Conservation (phyloP, 352 stramenopile species). For the Blastocystis sp. region DNA sequence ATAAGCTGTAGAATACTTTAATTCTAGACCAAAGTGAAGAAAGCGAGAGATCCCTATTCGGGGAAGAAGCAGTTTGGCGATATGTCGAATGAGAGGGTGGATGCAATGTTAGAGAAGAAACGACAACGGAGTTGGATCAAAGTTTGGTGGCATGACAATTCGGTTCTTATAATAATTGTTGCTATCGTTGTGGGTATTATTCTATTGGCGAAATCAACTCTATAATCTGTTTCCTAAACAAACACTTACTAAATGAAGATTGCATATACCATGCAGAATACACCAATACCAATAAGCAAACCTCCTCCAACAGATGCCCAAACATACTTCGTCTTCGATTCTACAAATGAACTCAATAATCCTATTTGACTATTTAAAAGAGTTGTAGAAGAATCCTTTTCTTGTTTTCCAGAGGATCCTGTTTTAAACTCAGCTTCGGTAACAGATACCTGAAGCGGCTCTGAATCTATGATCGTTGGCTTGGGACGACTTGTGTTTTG, state of each 20-base stretch:
- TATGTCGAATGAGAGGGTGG: not conserved
- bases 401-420: no score
- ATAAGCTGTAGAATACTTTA: not conserved
- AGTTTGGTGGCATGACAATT: slow-evolving; percentile 34
- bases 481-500: not conserved
- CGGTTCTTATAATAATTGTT: not conserved
- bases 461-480: no score
- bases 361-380: not conserved
- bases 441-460: no score
- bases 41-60: not conserved
- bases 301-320: not conserved
- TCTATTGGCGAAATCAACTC: slow-evolving; percentile 27
- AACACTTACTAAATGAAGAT: not conserved
- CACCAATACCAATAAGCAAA: not conserved
- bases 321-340: not conserved
- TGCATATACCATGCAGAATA: not conserved
- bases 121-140: not conserved
- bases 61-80: slow-evolving; percentile 1
- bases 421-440: no score
- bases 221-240: not conserved
- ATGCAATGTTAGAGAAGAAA: slow-evolving; percentile 24
- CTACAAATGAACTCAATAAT: not conserved
- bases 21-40: not conserved
- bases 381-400: no score
- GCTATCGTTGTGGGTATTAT: slow-evolving; percentile 27